These are phyloP conservation scores for Rhodotorula sp. DNA, from an alignment of 1,284 basidiomycete species.

Conservation along the genomic window DNA sequence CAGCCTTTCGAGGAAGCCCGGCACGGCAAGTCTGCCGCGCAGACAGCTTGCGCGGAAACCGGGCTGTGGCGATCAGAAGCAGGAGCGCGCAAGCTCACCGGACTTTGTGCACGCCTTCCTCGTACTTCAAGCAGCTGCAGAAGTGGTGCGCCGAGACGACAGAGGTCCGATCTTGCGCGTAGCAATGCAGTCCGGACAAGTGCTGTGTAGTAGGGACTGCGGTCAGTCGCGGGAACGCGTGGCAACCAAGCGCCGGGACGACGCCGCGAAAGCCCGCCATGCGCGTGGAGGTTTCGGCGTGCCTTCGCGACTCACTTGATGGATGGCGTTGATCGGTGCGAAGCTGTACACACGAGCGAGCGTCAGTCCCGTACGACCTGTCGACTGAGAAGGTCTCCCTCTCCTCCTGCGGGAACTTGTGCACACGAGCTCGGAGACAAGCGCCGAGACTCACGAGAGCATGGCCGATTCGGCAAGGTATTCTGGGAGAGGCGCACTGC, in stretches of 20 bases:
- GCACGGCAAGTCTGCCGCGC: too few species aligned
- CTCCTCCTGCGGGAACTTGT: background rate
- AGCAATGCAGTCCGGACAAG: slow-evolving; percentile 22
- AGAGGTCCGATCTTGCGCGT: slow-evolving; percentile 2
- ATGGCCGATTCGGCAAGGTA: slow-evolving; percentile 15
- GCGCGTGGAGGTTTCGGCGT: too few species aligned
- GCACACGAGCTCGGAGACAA: too few species aligned
- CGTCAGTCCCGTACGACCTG: background rate
- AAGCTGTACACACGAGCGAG: background rate
- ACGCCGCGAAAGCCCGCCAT: too few species aligned
- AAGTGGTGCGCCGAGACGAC: slow-evolving; percentile 22
- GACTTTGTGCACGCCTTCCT: slow-evolving; percentile 3
- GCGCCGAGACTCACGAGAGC: background rate
- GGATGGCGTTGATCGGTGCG: slow-evolving; percentile 29
- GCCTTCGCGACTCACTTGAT: slow-evolving; percentile 15
- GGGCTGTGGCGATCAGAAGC: background rate
- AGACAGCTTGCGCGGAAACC: background rate
- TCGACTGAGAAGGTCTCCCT: background rate
- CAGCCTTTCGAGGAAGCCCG: background rate
- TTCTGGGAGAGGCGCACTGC: slow-evolving; percentile 15
- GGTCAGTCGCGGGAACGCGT: too few species aligned
- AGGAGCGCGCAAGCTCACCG: background rate
- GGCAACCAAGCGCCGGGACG: background rate
- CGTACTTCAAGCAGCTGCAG: slow-evolving; percentile 15
- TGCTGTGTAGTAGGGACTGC: background rate